phyloP scores from a whole-genome alignment of 164 flowering plant genomes.

The Aristolochia californica region DNA sequence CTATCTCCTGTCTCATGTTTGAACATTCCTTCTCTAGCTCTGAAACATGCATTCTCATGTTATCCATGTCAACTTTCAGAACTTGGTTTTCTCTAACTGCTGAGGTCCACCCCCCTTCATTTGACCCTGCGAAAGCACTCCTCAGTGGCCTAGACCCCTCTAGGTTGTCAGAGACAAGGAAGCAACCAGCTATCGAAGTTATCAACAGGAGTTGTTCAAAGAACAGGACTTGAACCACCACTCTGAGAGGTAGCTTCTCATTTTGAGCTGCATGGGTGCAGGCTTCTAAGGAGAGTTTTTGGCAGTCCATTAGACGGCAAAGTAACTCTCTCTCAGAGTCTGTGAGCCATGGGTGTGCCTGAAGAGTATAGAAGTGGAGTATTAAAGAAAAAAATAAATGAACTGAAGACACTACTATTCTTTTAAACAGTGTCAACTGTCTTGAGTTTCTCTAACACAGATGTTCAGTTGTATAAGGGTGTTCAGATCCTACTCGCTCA shows the following conservation, averaged over 20 bases:
- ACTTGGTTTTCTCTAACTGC: conserved; percentile 87
- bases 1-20: conserved; percentile 81
- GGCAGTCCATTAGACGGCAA: conserved; percentile 89
- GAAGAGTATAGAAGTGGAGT: conserved; percentile 9
- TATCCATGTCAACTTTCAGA: conserved; percentile 92
- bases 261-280: conserved; percentile 98
- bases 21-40: conserved; percentile 93
- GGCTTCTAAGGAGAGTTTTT: conserved; percentile 92
- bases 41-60: conserved; percentile 73
- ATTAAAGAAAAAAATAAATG: too few species aligned
- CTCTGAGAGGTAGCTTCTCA: conserved; percentile 80
- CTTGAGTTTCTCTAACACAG: too few species aligned
- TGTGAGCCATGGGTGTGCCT: conserved; percentile 91
- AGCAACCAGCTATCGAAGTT: conserved; percentile 88
- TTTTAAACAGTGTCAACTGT: too few species aligned
- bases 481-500: too few species aligned
- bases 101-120: conserved; percentile 62
- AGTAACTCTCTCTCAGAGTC: conserved; percentile 87
- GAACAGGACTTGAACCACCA: conserved; percentile 92
- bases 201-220: conserved; percentile 91
- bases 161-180: conserved; percentile 82
- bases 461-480: too few species aligned
- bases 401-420: too few species aligned
- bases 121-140: conserved; percentile 39
- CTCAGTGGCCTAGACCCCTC: conserved; percentile 75